Base-by-base conservation (phyloP, 2,329 filamentous ascomycete genomes). In the Pezicula neosporulosa region DNA sequence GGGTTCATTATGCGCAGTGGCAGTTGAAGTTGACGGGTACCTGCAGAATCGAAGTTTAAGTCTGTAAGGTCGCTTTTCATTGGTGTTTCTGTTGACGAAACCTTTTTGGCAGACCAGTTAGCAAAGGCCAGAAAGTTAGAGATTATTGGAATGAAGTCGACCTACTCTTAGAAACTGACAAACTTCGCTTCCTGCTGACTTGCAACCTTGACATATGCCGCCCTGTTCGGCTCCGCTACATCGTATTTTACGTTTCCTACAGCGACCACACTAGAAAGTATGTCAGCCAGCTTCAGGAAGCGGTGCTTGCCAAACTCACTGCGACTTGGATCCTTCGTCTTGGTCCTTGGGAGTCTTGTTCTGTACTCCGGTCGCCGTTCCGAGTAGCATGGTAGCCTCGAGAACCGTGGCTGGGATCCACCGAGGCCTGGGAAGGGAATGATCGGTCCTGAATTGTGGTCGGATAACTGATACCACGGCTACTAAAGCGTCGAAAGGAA, bases 221-320 rank as follows among this genome's bases (percentile, higher is more conserved):
- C 87, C 87, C 63, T 86, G 82, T 30, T 87, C 88, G 66, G 96
- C 90, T 41, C 93, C 93, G 63, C 89, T 96, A 73, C 93, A 97
- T 60, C 90, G 87, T 62, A 97, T 97, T 76, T 97, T 97, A 53
- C 93, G 83, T 72, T 93, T 92, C 54, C 93, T 84, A 70, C 93
- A 97, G 59, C 93, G 84, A 35, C 84, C 83, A 68, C 93, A 97
- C 93, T 97, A 18, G 30, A 49, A 12, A 10, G 33, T 5, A 44
- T 18, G 38, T 41, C 18, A 37, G 19, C 16, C 15, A n/a, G 37
- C 37, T 19, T 16, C 18, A 47, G 28, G 6, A 43, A 45, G 18
- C 33, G 42, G n/a, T 36, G 59, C 30, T 44, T 30, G 10, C 9
- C 6, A 12, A 19, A 60, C 65, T 61, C 69, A 80, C 77, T 19